Conservation (phyloP, 225 moss, liverwort and hornwort genomes). For the Polytrichum commune region DNA sequence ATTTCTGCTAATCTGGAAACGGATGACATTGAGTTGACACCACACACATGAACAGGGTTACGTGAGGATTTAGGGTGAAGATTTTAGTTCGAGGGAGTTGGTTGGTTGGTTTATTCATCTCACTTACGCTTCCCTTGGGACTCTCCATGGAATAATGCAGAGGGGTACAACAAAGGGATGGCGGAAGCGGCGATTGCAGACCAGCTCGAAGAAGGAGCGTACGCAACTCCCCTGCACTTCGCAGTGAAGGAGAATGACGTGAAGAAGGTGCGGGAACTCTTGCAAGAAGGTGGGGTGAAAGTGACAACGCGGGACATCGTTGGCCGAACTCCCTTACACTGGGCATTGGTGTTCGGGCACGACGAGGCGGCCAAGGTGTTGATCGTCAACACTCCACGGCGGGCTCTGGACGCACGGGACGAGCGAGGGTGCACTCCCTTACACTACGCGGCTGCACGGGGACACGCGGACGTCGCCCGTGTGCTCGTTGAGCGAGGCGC, state of each 20-base stretch:
- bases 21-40: too few relatives aligned
- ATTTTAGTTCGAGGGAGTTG: too few relatives aligned
- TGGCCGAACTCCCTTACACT: constrained; percentile 72
- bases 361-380: constrained; percentile 43
- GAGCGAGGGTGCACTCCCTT: constrained; percentile 69
- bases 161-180: too few relatives aligned
- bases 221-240: constrained; percentile 60
- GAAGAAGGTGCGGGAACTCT: constrained; percentile 25
- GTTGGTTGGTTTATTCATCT: too few relatives aligned
- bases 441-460: constrained; percentile 61
- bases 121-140: too few relatives aligned
- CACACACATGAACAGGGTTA: too few relatives aligned
- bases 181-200: background rate
- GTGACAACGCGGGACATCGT: constrained; percentile 41
- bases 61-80: too few relatives aligned
- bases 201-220: constrained; percentile 26
- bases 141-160: too few relatives aligned
- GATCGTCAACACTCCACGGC: constrained; percentile 48
- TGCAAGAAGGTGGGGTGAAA: constrained; percentile 30
- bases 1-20: too few relatives aligned
- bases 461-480: constrained; percentile 43
- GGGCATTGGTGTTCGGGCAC: constrained; percentile 64
- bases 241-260: constrained; percentile 69
- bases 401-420: constrained; percentile 44
- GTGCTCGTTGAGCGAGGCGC: constrained; percentile 69